Evolutionary conservation across 768 basidiomycete species (phyloP), one percentile per base, ranked within the genome.

Genomic region (Phaeotremella skinneri): DNA sequence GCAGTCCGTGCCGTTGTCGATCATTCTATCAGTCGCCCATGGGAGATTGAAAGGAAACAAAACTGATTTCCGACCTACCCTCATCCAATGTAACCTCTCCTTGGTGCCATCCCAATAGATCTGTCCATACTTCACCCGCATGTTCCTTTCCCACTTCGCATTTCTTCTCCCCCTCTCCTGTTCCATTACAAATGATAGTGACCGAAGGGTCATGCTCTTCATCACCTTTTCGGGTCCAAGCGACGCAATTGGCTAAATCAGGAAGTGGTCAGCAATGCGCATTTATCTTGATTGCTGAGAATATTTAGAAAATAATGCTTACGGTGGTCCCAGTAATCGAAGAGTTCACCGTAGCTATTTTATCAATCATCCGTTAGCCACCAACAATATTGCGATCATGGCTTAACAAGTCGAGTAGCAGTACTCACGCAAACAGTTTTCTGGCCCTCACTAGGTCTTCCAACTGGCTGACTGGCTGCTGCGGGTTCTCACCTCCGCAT

Each of bases 41-140:
- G 23, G 13, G 13, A 45, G 13, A 13, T 23, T 14, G 9, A 45
- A 45, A 20, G 20, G 23, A 45, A 45, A 7, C 20, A 20, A 45
- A 20, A 45, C n/a, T n/a, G 20, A 9, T 21, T 7, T 6, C 37
- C 49, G 30, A 73, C 62, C 63, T 51, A 68, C 76, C 74, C 20
- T 81, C 79, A 25, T 74, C 79, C 31, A 82, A 79, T n/a, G 68
- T 74, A 53, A 81, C 63, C 61, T 79, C 79, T 34, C 78, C 80
- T 52, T 80, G 70, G 47, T 74, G 69, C 81, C 81, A 82, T 3
- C 81, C 81, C 11, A 82, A 69, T 17, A 78, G 68, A 62, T 82
- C 81, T 3, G 79, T 79, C 79, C 79, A 82, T 25, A 70, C 74
- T 68, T 82, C 79, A 2, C 81, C 81, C 3, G 77, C 77, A 59